A percentile compares a stretch with the other conserved stretches of the same genome.
Conservation (phyloP, 192 early-diverging fungal species). For the Spizellomyces sp. region DNA sequence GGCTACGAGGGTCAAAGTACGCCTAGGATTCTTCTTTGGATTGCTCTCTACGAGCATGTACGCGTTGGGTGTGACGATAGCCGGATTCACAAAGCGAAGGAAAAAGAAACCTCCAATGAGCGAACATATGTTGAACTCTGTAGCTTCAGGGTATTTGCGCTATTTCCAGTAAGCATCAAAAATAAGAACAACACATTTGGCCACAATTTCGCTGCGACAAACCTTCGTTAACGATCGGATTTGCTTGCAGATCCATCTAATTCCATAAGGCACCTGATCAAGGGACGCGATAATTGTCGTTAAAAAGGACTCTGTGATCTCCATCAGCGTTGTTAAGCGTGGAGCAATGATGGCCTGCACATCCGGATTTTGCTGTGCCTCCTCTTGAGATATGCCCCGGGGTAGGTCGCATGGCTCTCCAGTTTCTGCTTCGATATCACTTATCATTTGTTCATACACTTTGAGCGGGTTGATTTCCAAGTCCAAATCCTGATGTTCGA, state of each 20-base stretch:
- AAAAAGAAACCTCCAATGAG: conserved; percentile 98
- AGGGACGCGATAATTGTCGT: conserved; percentile 81
- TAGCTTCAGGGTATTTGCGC: conserved; percentile 88
- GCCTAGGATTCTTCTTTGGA: conserved; percentile 76
- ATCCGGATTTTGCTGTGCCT: conserved; percentile 76
- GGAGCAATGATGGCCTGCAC: conserved; percentile 86
- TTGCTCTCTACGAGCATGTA: conserved; percentile 88
- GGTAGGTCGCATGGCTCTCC: conserved; percentile 67
- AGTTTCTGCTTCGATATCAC: conserved; percentile 70
- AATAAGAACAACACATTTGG: conserved; percentile 17
- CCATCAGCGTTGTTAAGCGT: conserved; percentile 77
- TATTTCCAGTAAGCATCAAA: conserved; percentile 1
- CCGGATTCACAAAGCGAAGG: conserved; percentile 96
- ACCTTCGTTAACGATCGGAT: conserved; percentile 87
- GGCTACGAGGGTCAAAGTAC: conserved; percentile 90
- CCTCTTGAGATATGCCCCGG: conserved; percentile 77
- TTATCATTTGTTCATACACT: conserved; percentile 84
- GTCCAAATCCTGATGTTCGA: conserved; percentile 80
- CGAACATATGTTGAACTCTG: conserved; percentile 87
- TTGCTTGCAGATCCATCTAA: conserved; percentile 99
- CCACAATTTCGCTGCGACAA: neutral
- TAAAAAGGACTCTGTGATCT: conserved; percentile 84
- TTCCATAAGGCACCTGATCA: conserved; percentile 90
- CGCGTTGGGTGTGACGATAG: conserved; percentile 93
- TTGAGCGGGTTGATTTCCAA: conserved; percentile 96